Base-by-base conservation (phyloP, 768 basidiomycete genomes). In the Pulveroboletus sp. region DNA sequence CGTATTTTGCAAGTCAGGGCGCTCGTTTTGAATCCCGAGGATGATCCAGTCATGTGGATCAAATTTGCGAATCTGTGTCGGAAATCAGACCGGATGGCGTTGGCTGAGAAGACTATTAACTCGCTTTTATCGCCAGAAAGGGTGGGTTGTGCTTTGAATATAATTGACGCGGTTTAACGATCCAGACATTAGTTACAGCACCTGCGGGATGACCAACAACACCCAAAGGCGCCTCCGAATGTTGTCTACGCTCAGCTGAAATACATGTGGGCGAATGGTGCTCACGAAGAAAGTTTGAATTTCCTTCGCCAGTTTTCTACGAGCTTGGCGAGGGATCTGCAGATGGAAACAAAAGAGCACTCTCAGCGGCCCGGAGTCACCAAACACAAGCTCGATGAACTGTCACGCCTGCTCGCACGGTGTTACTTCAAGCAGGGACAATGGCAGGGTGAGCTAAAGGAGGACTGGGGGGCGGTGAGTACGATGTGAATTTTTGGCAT, bases 31-130 rank as follows among this genome's bases (percentile, higher is more conserved):
- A 89, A 82, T 39, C 95, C 96, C 0, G 89, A 89, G 56, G 93
- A 96, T 55, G 93, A 97, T 64, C 91, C 89, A 39, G 81, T 89
- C 40, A 97, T 96, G 84, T 98, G 94, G 93, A 96, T 99, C 70
- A 93, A 96, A 70, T 97, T 99, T 62, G 92, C 95, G 3, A 98
- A 99, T 61, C 74, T 98, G 1, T 98, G 96, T 64, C 89, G 96
- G 45, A 95, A 95, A 70, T 89, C 83, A 15, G 93, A 95, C 43
- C 83, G 96, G 6, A 90, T 98, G 81, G 79, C 80, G n/a, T 73
- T 99, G 43, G 94, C 95, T 0, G 93, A 97, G 59, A 98, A 98
- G 72, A 96, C 95, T 0, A 87, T 99, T 61, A 90, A 93, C 56
- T 95, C 93, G 0, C 70, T 99, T 1, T 73, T 96, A 28, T 83